Conservation (phyloP, 2,329 filamentous ascomycete species). For the Penicillium sp. region DNA sequence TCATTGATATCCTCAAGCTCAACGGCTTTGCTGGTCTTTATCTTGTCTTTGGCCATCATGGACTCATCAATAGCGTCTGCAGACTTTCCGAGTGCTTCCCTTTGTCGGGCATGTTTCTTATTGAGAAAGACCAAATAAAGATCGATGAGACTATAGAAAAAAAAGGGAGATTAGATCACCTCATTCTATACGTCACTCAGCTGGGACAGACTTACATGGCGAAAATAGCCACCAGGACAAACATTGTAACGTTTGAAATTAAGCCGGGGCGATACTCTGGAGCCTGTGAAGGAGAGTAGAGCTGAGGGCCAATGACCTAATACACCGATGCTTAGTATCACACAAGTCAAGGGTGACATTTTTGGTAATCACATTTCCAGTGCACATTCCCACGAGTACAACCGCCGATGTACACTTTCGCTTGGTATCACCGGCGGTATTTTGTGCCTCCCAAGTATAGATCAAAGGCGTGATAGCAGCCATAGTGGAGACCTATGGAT, state of each 20-base stretch:
- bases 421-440: constrained; percentile 44
- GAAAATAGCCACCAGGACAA: constrained; percentile 34
- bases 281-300: constrained; percentile 40
- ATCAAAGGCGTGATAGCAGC: constrained; percentile 41
- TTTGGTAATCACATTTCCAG: constrained; percentile 35
- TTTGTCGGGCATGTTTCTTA: constrained; percentile 33
- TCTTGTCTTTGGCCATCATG: constrained; percentile 35
- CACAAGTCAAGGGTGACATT: background rate
- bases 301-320: constrained; percentile 34
- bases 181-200: too few species aligned
- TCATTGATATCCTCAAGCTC: constrained; percentile 1
- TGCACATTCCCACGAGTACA: constrained; percentile 42
- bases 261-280: constrained; percentile 39
- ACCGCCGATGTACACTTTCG: constrained; percentile 41
- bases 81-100: constrained; percentile 36
- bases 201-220: constrained; percentile 27
- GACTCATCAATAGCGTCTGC: constrained; percentile 36
- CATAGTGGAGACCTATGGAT: constrained; percentile 31
- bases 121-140: constrained; percentile 38
- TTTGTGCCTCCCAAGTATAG: constrained; percentile 44
- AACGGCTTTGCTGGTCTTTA: background rate
- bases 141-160: constrained; percentile 26
- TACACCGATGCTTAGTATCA: background rate
- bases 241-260: constrained; percentile 40
- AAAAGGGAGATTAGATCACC: background rate